Percentiles rank a stretch among this genome's conserved stretches.
phyloP scores from a whole-genome alignment of 176 grass and related monocot genomes.

The Secale cereale region DNA sequence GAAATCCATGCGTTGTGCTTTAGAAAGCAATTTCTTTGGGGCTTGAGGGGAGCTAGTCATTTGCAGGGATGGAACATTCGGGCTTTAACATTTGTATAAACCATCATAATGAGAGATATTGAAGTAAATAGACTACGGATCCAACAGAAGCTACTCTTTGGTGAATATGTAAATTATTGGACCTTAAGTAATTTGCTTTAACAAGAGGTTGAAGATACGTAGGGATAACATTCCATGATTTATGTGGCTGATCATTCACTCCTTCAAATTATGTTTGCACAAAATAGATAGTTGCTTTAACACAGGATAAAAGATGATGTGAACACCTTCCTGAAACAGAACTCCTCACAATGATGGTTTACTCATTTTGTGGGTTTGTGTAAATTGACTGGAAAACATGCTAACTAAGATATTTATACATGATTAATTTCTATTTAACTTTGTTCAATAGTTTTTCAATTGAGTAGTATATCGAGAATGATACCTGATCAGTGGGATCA shows the following conservation, averaged over 20 bases:
- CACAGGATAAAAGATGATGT: neutral
- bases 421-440: neutral
- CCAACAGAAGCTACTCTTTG: neutral
- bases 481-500: constrained; percentile 96
- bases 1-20: neutral
- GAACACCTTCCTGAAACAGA: constrained; percentile 10
- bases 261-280: neutral
- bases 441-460: neutral
- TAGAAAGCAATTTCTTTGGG: neutral
- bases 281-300: neutral
- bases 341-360: neutral
- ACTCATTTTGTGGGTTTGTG: neutral
- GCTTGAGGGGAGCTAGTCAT: neutral
- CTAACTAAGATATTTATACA: neutral
- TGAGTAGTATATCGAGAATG: constrained; percentile 12
- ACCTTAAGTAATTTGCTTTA: neutral
- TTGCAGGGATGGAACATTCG: neutral
- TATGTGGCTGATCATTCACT: neutral
- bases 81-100: neutral
- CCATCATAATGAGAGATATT: neutral
- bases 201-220: neutral
- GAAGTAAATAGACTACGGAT: neutral
- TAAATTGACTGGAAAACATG: constrained; percentile 2
- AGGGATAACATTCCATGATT: neutral
- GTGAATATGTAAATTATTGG: neutral